These are phyloP conservation scores for Ampelomyces quisqualis DNA, from an alignment of 2,329 filamentous ascomycete species.

Conservation along the genomic window DNA sequence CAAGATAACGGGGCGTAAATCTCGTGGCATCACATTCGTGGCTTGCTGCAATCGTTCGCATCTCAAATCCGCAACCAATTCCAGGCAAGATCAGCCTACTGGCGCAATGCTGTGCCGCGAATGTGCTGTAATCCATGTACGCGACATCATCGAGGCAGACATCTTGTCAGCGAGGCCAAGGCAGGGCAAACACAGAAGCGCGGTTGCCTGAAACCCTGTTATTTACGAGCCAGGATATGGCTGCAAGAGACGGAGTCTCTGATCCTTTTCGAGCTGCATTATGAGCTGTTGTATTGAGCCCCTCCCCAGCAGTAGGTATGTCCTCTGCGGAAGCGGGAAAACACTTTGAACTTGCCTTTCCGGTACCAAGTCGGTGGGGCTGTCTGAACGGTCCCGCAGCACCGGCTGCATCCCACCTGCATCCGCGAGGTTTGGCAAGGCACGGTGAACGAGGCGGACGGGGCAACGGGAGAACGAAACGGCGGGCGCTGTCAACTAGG, in stretches of 20 bases:
- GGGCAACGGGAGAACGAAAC: slow-evolving; percentile 32
- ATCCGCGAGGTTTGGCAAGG: slow-evolving; percentile 22
- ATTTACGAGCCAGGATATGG: slow-evolving; percentile 12
- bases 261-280: slow-evolving; percentile 11
- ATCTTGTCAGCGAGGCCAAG: slow-evolving; percentile 7
- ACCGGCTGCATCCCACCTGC: slow-evolving; percentile 21
- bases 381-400: slow-evolving; percentile 23
- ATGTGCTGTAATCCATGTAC: slow-evolving; percentile 7
- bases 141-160: slow-evolving; percentile 13
- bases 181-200: slow-evolving; percentile 13
- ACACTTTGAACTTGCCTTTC: slow-evolving; percentile 9
- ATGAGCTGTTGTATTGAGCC: slow-evolving; percentile 11
- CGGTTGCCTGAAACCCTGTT: slow-evolving; percentile 7
- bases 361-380: slow-evolving; percentile 16
- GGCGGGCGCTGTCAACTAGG: slow-evolving; percentile 19
- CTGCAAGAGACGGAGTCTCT: slow-evolving; percentile 11
- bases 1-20: slow-evolving; percentile 12
- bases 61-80: slow-evolving; percentile 11
- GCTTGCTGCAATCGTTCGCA: slow-evolving; percentile 13
- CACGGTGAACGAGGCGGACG: slow-evolving; percentile 28
- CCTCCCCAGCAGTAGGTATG: slow-evolving; percentile 6
- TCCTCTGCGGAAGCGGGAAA: slow-evolving; percentile 3
- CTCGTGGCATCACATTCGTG: slow-evolving; percentile 16
- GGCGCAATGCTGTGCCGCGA: slow-evolving; percentile 14
- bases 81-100: slow-evolving; percentile 8